Evolutionary conservation across 192 early-diverging fungal species (phyloP).

Genomic region (Backusella tuberculispora): DNA sequence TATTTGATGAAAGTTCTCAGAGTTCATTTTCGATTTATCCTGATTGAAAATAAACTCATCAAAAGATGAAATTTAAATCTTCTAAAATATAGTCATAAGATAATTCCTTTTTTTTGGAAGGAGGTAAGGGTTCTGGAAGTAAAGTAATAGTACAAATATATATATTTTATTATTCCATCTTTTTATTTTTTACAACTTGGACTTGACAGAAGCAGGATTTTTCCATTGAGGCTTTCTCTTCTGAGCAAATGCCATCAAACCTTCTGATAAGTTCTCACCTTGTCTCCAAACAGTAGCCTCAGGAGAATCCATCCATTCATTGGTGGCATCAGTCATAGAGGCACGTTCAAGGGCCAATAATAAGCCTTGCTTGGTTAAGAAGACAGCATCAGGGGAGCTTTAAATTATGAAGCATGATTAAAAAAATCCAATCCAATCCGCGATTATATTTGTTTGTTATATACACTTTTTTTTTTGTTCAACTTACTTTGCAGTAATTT

Average conservation of each 20-base stretch:
- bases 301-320: conserved; percentile 29
- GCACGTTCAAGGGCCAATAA: conserved; percentile 39
- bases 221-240: conserved; percentile 45
- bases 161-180: not conserved
- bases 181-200: not conserved
- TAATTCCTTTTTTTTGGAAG: no score
- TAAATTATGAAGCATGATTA: not conserved
- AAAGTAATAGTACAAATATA: not conserved
- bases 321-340: conserved; percentile 39
- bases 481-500: conserved; percentile 39
- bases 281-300: conserved; percentile 26
- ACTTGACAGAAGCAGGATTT: conserved; percentile 27
- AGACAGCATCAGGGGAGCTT: conserved; percentile 51
- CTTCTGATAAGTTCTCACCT: conserved; percentile 42
- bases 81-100: no score
- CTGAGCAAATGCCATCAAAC: conserved; percentile 44
- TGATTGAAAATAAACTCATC: no score
- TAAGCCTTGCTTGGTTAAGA: conserved; percentile 41
- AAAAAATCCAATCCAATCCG: no score
- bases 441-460: not conserved
- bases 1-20: not conserved
- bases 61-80: no score
- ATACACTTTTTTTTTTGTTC: not conserved
- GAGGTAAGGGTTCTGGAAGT: no score
- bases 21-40: no score